A percentile compares a stretch with the other conserved stretches of the same genome.
phyloP scores from a whole-genome alignment of 106 monocot genomes.

The Chionographis japonica region DNA sequence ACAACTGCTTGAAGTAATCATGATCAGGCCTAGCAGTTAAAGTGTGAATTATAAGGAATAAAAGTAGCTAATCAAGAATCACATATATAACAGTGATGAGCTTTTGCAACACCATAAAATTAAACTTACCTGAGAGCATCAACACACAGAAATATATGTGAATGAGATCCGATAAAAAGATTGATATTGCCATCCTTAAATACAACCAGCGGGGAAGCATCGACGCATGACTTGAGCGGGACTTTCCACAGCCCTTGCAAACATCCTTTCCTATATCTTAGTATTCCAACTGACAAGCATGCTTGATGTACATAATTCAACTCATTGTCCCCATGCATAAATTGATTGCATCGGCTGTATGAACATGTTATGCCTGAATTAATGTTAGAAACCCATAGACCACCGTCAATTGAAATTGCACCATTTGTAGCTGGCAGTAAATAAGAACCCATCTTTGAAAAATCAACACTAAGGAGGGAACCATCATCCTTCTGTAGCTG shows the following conservation, averaged over 20 bases:
- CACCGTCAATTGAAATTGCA: constrained; percentile 3
- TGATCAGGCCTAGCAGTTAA: too few species aligned
- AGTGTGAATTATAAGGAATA: too few species aligned
- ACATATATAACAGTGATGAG: too few species aligned
- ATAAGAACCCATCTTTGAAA: constrained; percentile 2
- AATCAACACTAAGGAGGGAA: neutral
- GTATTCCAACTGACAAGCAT: constrained; percentile 17
- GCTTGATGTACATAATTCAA: constrained; percentile 6
- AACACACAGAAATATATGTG: constrained; percentile 65
- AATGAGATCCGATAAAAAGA: constrained; percentile 86
- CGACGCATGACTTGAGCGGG: constrained; percentile 76
- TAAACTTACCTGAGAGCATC: constrained; percentile 54
- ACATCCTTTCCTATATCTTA: constrained; percentile 22
- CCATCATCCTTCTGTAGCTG: neutral
- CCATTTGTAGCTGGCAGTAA: constrained; percentile 3
- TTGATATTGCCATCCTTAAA: constrained; percentile 41
- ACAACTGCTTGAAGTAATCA: too few species aligned
- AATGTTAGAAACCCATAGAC: constrained; percentile 23
- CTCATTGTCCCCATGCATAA: constrained; percentile 11
- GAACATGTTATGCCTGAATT: constrained; percentile 27
- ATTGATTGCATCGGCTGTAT: constrained; percentile 59
- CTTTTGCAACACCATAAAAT: neutral
- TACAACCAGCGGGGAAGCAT: constrained; percentile 87
- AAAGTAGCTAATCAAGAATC: too few species aligned
- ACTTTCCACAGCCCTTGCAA: constrained; percentile 71